Evolutionary conservation across 108 stramenopile genomes (phyloP).

Genomic region (Nitzschia putrida): DNA sequence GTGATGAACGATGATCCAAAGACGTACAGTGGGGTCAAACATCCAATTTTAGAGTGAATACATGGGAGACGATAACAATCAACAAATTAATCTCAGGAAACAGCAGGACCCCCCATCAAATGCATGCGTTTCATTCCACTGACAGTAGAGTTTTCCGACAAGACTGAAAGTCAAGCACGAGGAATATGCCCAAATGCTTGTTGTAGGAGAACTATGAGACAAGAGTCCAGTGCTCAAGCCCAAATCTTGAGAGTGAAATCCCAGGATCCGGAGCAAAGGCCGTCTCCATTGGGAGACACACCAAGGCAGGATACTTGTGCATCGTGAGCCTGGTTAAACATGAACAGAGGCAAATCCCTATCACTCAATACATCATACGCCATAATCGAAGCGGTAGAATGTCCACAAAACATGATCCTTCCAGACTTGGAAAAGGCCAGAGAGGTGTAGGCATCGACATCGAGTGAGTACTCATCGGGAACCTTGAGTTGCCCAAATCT

Average conservation of each 20-base stretch:
- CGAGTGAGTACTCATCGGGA: conserved; percentile 29
- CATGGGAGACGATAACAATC: too few species aligned
- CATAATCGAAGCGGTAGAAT: conserved; percentile 73
- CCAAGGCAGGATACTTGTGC: conserved; percentile 95
- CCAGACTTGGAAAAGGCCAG: conserved; percentile 76
- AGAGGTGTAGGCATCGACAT: conserved; percentile 77
- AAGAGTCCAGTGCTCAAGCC: background rate
- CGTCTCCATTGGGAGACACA: conserved; percentile 89
- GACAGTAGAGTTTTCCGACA: too few species aligned
- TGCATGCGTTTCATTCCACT: too few species aligned
- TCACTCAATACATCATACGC: conserved; percentile 79
- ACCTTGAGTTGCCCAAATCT: conserved; percentile 75
- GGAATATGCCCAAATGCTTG: too few species aligned
- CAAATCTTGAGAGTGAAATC: conserved; percentile 87
- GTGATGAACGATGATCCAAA: too few species aligned
- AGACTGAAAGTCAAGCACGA: too few species aligned
- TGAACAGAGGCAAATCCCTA: conserved; percentile 49
- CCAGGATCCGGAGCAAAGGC: conserved; percentile 97
- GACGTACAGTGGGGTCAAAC: too few species aligned
- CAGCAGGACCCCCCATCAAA: too few species aligned
- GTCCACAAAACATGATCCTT: conserved; percentile 87
- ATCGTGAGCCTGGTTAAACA: conserved; percentile 82
- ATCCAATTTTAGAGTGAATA: too few species aligned
- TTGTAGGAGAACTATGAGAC: too few species aligned
- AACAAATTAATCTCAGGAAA: too few species aligned